Base-by-base conservation (phyloP, 2,329 filamentous ascomycete genomes). In the Aspergillus intermedius region DNA sequence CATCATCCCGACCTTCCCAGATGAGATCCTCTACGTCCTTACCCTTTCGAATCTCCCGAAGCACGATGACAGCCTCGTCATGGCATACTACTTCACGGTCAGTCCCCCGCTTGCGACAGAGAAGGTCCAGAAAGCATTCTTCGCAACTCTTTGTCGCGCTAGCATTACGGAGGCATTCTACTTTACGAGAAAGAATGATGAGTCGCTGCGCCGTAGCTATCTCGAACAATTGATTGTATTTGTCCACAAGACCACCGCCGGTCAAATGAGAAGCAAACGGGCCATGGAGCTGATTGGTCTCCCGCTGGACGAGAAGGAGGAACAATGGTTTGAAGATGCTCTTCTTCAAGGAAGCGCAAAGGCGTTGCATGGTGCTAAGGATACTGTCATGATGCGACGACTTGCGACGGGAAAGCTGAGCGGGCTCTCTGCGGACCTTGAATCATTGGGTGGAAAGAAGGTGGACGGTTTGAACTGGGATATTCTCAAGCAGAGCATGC, bases 71-170 rank as follows among this genome's bases (percentile, higher is more conserved):
- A 77, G 73, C 22, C 75, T 91, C 2, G 79, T 87, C 0, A 76
- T 93, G 23, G 84, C 87, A 9, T 94, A 93, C 69, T 93, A 87
- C 69, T 78, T 90, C 55, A 81, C 84, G 10, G 83, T 86, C 1
- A 83, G 83, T 55, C 88, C 89, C 2, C 80, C 85, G 17, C 73
- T 95, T n/a, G 80, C 80, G 55, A 80, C 77, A 0, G 73, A 78
- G 1, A 73, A 76, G 23, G 81, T 86, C 0, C 74, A 88, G 8
- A 76, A 80, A 50, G 74, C 83, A 6, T 81, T 91, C 30, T 90
- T 89, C 57, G 77, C 79, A 39, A 83, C 86, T 6, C 75, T 93
- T 43, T 79, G 83, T 1, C 74, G 74, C 32, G 81, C 83, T 6
- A 87, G 79, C 59, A 75, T 91, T 4, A 79, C 81, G 0, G 86